Evolutionary conservation across 2,329 filamentous ascomycete genomes (phyloP), one percentile per base, ranked within the genome.

Genomic region (Paraphaeosphaeria sporulosa): DNA sequence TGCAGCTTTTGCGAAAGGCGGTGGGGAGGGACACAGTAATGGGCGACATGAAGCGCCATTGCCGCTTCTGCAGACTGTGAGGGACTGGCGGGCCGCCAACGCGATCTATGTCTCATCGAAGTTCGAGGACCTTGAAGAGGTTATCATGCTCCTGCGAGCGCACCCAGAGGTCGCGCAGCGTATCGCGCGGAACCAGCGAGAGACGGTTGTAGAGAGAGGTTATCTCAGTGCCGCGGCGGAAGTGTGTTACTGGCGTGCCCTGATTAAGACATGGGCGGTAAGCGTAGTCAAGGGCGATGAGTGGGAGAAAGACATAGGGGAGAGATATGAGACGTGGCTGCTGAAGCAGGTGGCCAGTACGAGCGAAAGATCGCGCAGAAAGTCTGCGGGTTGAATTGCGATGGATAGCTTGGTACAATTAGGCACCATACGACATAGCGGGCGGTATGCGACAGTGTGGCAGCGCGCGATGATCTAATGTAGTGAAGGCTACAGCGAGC

Each of bases 321-420:
- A 64, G 60, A 55, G 62, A n/a, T n/a, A n/a, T n/a, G n/a, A 68
- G 61, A 62, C 57, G 15, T 70, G 65, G 64, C 43, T 66, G 25
- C 12, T 68, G 38, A 51, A 53, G 27, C 60, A 68, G 40, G 57
- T 62, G 15, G 48, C 49, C 21, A 32, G 15, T 6, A 23, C 15
- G 38, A 57, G 52, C 23, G 50, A 17, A 50, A 53, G 12, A 38
- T 21, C 32, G 38, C 32, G 25, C 25, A 40, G 52, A n/a, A 51
- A 25, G 15, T 21, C n/a, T n/a, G n/a, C n/a, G n/a, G n/a, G 17
- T 10, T 15, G n/a, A 32, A 4, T 13, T n/a, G 10, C 25, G 17
- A 19, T 12, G 21, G 25, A 3, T 27, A 27, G 25, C 25, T 27
- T 27, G 3, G 25, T 27, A 27, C 3, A 27, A 27, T 27, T 6